These are phyloP conservation scores for Talaromyces verruculosus DNA, from an alignment of 2,329 filamentous ascomycete species.

Conservation along the genomic window DNA sequence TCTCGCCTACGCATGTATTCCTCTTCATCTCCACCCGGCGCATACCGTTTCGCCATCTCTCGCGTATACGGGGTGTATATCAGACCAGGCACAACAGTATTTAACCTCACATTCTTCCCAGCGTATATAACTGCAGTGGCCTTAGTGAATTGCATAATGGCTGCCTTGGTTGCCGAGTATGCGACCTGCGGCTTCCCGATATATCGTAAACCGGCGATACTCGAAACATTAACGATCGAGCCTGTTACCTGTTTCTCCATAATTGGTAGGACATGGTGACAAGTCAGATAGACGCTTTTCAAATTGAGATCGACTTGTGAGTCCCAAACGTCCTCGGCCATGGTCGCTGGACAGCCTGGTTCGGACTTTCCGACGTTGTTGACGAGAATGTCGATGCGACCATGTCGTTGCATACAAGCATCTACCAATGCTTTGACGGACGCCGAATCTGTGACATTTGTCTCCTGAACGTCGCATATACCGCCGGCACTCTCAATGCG, in stretches of 20 bases:
- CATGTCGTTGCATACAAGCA: conserved; percentile 53
- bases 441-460: conserved; percentile 32
- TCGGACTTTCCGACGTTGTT: conserved; percentile 62
- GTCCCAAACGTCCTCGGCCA: conserved; percentile 54
- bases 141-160: conserved; percentile 52
- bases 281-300: conserved; percentile 40
- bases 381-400: conserved; percentile 59
- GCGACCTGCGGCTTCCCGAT: conserved; percentile 55
- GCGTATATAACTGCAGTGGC: conserved; percentile 48
- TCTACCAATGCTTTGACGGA: conserved; percentile 56
- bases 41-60: conserved; percentile 48
- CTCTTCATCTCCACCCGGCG: conserved; percentile 46
- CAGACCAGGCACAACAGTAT: conserved; percentile 56
- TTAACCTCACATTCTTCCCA: conserved; percentile 47
- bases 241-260: conserved; percentile 37
- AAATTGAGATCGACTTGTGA: conserved; percentile 48
- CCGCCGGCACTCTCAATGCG: conserved; percentile 38
- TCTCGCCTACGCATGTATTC: conserved; percentile 9
- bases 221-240: conserved; percentile 43
- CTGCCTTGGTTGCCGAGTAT: conserved; percentile 54
- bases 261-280: conserved; percentile 36
- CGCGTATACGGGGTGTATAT: conserved; percentile 56
- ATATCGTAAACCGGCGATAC: conserved; percentile 52
- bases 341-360: conserved; percentile 50
- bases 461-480: background rate